Base-by-base conservation (phyloP, 495 filamentous ascomycete species). In the Daldinia loculata region DNA sequence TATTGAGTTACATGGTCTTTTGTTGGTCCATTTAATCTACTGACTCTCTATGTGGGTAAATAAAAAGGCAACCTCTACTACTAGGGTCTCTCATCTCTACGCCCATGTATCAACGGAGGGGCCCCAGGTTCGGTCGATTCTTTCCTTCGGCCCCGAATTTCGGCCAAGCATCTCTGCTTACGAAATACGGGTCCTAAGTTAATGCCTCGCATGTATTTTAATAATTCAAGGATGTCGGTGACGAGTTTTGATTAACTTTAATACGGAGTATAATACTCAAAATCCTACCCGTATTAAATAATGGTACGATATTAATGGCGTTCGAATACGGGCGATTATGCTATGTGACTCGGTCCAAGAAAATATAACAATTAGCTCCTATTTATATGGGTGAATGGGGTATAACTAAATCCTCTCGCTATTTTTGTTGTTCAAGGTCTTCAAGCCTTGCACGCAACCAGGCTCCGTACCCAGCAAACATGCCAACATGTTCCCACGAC, bases 381-480 rank as follows among this genome's bases (percentile, higher is more conserved):
- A 36, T 36, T 4, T 36, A 14, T 34, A 34, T 2, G 8, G 1
- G 32, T 36, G 17, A 17, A 9, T 45, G 6, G n/a, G 3, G 7
- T 45, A 17, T 3, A 45, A 9, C 17, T 45, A 6, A 22, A 8
- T 17, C 17, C 5, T 15, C 30, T 22, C 32, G 6, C 22, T 15
- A 38, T 38, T 1, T 26, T 48, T 12, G 17, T 56, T 26, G 45
- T 43, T 50, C 59, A 11, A 70, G 38, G 14, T 52, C 26, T 34
- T 66, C 29, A n/a, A 71, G 60, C 29, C 64, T 71, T 26, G 39
- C 61, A 50, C 65, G 67, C 45, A 83, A 62, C 84, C 82, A 85
- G 4, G 75, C 70, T 14, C 60, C 59, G 61, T 78, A 84, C 0
- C 77, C 81, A 32, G 74, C 80, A 75, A 85, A 85, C 73, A 84